phyloP scores from a whole-genome alignment of 2,329 filamentous ascomycete genomes.

The Lachnellula suecica region DNA sequence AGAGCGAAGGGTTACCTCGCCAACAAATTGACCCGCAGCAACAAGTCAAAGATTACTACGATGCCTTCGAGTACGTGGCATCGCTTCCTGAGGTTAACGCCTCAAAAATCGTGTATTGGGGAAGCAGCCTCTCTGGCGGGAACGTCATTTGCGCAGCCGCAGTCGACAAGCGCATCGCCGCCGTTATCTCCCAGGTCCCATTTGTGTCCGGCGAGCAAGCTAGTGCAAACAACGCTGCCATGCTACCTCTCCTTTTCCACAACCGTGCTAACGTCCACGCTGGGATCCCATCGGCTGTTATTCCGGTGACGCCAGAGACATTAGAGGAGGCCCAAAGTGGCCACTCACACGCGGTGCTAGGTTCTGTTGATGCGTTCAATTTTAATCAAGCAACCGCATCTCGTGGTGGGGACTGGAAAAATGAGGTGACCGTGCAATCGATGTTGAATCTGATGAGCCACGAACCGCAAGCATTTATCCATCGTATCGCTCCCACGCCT shows the following conservation, averaged over 20 bases:
- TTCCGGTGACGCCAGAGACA: slow-evolving; percentile 2
- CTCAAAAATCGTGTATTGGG: slow-evolving; percentile 36
- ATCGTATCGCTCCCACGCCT: slow-evolving; percentile 38
- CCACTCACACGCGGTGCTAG: not conserved
- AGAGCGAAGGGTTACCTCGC: slow-evolving; percentile 32
- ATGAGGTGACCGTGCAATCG: slow-evolving; percentile 35
- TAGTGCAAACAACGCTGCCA: not conserved
- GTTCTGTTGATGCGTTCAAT: not conserved
- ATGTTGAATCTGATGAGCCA: slow-evolving; percentile 22
- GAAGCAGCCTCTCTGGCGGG: slow-evolving; percentile 36
- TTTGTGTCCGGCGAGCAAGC: not conserved
- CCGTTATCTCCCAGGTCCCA: slow-evolving; percentile 34
- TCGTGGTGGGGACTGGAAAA: slow-evolving; percentile 32
- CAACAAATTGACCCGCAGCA: slow-evolving; percentile 29
- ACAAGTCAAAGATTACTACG: slow-evolving; percentile 34
- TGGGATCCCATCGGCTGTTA: not conserved
- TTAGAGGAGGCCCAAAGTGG: not conserved
- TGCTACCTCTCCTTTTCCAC: not conserved
- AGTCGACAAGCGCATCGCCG: slow-evolving; percentile 37
- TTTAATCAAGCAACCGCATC: not conserved
- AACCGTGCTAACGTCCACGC: not conserved
- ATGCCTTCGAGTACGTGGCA: slow-evolving; percentile 37
- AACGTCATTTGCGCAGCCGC: slow-evolving; percentile 38
- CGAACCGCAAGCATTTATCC: slow-evolving; percentile 30
- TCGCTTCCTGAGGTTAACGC: slow-evolving; percentile 30